Evolutionary conservation across 2,329 filamentous ascomycete genomes (phyloP).

Genomic region (Fusarium sp.): DNA sequence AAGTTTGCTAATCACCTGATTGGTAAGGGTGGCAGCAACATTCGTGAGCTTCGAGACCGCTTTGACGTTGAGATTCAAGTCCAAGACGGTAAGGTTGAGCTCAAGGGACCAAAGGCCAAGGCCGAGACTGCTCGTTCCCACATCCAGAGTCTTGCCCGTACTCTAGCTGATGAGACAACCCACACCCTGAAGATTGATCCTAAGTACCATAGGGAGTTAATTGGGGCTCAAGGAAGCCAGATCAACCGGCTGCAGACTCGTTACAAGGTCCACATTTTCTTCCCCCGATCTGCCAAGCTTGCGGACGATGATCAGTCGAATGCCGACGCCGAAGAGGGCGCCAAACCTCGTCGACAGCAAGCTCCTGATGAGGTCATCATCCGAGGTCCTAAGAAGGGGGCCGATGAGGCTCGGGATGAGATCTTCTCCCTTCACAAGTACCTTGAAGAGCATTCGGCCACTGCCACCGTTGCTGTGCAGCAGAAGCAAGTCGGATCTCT

Average conservation of each 20-base stretch:
- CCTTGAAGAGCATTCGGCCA: conserved; percentile 86
- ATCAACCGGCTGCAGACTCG: conserved; percentile 93
- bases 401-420: conserved; percentile 91
- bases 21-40: conserved; percentile 75
- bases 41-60: conserved; percentile 73
- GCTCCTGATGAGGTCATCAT: conserved; percentile 89
- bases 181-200: conserved; percentile 90
- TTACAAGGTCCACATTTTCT: conserved; percentile 95
- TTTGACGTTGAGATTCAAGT: conserved; percentile 86
- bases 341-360: conserved; percentile 77
- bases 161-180: conserved; percentile 90
- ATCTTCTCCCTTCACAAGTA: conserved; percentile 90
- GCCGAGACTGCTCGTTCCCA: conserved; percentile 87
- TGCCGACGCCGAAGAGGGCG: conserved; percentile 77
- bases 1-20: conserved; percentile 91
- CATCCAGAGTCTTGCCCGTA: conserved; percentile 82
- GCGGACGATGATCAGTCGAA: conserved; percentile 77
- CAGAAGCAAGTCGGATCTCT: conserved; percentile 93
- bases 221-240: conserved; percentile 86
- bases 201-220: conserved; percentile 93
- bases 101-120: conserved; percentile 96
- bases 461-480: conserved; percentile 83
- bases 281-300: conserved; percentile 76
- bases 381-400: conserved; percentile 91
- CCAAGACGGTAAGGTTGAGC: conserved; percentile 91